Evolutionary conservation across 2,329 filamentous ascomycete genomes (phyloP).

Genomic region (Sclerotinia spermophila): DNA sequence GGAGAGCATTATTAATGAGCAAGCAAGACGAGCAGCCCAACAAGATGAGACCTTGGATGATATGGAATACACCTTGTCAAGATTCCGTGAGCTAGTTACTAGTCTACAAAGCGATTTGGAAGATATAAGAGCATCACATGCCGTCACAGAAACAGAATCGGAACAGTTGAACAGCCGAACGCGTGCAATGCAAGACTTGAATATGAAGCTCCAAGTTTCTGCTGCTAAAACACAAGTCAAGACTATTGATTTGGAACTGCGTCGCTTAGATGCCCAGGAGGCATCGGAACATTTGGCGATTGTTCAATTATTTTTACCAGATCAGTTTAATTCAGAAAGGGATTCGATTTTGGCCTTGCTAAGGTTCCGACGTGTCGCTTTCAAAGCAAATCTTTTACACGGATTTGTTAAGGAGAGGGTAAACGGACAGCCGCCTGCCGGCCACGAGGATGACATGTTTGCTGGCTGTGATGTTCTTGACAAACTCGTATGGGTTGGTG

Average conservation of each 20-base stretch:
- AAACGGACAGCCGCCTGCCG: slow-evolving; percentile 61
- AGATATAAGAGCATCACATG: slow-evolving; percentile 87
- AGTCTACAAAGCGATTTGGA: slow-evolving; percentile 83
- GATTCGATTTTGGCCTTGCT: slow-evolving; percentile 87
- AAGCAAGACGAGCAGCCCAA: slow-evolving; percentile 65
- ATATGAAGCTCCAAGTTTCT: slow-evolving; percentile 87
- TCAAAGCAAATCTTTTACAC: slow-evolving; percentile 79
- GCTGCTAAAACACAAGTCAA: slow-evolving; percentile 90
- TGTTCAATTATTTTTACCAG: slow-evolving; percentile 82
- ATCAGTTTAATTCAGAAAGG: slow-evolving; percentile 73
- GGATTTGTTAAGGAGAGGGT: slow-evolving; percentile 76
- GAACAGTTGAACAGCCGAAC: slow-evolving; percentile 86
- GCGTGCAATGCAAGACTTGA: slow-evolving; percentile 93
- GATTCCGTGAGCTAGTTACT: slow-evolving; percentile 85
- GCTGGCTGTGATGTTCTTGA: slow-evolving; percentile 77
- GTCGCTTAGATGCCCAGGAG: slow-evolving; percentile 83
- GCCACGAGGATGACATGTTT: slow-evolving; percentile 74
- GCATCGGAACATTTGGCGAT: slow-evolving; percentile 85
- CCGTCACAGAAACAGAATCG: slow-evolving; percentile 87
- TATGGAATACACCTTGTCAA: slow-evolving; percentile 82
- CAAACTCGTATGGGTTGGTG: slow-evolving; percentile 78
- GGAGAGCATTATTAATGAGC: slow-evolving; percentile 79
- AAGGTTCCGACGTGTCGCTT: slow-evolving; percentile 80
- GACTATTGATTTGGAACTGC: slow-evolving; percentile 86
- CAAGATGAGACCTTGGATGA: slow-evolving; percentile 81